A percentile compares a stretch with the other conserved stretches of the same genome.
Conservation (phyloP, 441 rosid genomes). For the Metrosideros polymorpha region DNA sequence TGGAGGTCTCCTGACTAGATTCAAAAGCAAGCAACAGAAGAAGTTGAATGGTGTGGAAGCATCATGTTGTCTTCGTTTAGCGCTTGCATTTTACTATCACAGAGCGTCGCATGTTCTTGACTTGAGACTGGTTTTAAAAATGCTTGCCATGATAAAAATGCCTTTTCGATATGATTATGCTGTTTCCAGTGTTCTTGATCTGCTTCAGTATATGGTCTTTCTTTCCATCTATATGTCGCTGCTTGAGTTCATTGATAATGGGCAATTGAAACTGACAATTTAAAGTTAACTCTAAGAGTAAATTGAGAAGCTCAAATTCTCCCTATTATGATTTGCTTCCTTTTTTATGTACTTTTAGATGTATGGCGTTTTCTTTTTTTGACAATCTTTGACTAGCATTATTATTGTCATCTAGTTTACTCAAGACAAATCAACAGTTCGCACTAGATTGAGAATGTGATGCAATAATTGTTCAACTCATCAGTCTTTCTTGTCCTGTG, state of each 20-base stretch:
- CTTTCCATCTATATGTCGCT: background rate
- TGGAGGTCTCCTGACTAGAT: too few species aligned
- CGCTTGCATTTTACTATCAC: background rate
- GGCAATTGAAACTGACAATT: background rate
- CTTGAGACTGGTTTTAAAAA: background rate
- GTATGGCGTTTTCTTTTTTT: background rate
- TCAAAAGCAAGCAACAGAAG: too few species aligned
- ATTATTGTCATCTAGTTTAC: background rate
- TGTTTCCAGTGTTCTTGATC: background rate
- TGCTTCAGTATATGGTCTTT: background rate
- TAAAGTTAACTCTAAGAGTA: background rate
- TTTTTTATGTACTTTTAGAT: background rate
- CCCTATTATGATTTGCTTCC: background rate
- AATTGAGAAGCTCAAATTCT: background rate
- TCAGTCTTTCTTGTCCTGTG: too few species aligned
- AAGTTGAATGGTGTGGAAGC: too few species aligned
- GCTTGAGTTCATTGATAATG: background rate
- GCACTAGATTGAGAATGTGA: background rate
- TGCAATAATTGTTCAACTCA: background rate
- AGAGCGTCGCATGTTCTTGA: background rate
- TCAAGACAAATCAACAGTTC: background rate
- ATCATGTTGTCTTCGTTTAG: background rate
- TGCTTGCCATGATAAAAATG: background rate
- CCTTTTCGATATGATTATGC: background rate
- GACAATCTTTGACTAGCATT: background rate